phyloP scores from a whole-genome alignment of 306 rosid genomes.

The Abrus pulchellus region DNA sequence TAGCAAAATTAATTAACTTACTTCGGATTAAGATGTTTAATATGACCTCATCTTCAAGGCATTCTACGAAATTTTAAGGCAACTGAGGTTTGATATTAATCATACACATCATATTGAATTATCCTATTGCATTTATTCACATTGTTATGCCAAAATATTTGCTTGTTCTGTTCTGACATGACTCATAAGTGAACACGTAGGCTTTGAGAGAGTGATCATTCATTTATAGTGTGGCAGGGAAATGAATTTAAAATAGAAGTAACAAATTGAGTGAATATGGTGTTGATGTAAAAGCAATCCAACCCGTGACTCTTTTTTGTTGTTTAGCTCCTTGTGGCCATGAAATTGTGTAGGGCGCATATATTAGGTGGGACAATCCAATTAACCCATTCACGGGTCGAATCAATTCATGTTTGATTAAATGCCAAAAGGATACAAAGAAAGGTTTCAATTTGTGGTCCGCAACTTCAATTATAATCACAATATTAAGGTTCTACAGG shows the following conservation, averaged over 20 bases:
- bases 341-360: slow-evolving; percentile 46
- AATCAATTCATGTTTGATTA: slow-evolving; percentile 40
- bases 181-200: slow-evolving; percentile 33
- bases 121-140: not conserved
- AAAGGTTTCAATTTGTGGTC: not conserved
- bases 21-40: slow-evolving; percentile 11
- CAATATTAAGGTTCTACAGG: not conserved
- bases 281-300: slow-evolving; percentile 47
- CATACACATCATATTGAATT: slow-evolving; percentile 39
- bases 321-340: slow-evolving; percentile 67
- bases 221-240: not conserved
- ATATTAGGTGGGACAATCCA: slow-evolving; percentile 55
- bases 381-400: slow-evolving; percentile 70
- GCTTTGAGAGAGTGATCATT: slow-evolving; percentile 15
- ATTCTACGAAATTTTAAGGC: not conserved
- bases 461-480: not conserved
- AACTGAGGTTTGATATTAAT: not conserved
- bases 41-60: slow-evolving; percentile 33
- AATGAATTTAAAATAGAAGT: slow-evolving; percentile 23
- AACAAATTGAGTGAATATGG: slow-evolving; percentile 48
- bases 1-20: slow-evolving; percentile 24
- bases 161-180: slow-evolving; percentile 35
- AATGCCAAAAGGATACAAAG: not conserved
- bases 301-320: slow-evolving; percentile 82
- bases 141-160: slow-evolving; percentile 25